Evolutionary conservation across 805 yeast genomes (phyloP), one percentile per base, ranked within the genome.

Genomic region (Millerozyma miso): DNA sequence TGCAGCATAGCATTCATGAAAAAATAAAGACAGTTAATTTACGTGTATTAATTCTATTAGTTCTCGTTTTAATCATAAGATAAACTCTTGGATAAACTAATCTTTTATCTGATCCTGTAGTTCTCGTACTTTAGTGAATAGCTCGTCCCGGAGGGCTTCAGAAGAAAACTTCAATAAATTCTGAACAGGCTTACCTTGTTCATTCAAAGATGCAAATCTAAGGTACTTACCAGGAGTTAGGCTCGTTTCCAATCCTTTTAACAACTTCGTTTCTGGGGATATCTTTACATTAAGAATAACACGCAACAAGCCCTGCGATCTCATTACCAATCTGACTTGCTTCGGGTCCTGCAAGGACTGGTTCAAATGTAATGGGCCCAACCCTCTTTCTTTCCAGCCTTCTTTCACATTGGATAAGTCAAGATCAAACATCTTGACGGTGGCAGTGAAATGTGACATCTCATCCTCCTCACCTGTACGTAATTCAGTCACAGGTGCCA

Each of bases 321-420:
- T 80, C 97, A 93, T 89, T 4, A 93, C 83, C 8, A 93, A 60
- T 52, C 99, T 78, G 0, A 83, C 72, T 42, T 75, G 76, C 33
- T 60, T 57, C 6, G 63, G 55, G 36, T 67, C 64, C 8, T 52
- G 48, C 19, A 54, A 47, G 2, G 71, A 62, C 48, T 68, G 69
- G 62, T 93, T 91, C 19, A 93, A 75, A 58, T 88, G 96, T n/a
- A 93, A 65, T 3, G 79, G 75, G 2, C 99, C 99, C 34, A 85
- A 73, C 18, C 99, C 99, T 56, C 93, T 79, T 63, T 93, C 99
- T 60, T 88, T 93, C 99, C 99, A 93, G 2, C 97, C 97, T 14
- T 75, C 80, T 6, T 76, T 60, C 3, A 85, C 71, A 31, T 80
- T 76, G 0, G 82, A 67, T 23, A 90, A 67, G 54, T 86, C 85